Conservation (phyloP, 192 early-diverging fungal species). For the Coemansia sp. region DNA sequence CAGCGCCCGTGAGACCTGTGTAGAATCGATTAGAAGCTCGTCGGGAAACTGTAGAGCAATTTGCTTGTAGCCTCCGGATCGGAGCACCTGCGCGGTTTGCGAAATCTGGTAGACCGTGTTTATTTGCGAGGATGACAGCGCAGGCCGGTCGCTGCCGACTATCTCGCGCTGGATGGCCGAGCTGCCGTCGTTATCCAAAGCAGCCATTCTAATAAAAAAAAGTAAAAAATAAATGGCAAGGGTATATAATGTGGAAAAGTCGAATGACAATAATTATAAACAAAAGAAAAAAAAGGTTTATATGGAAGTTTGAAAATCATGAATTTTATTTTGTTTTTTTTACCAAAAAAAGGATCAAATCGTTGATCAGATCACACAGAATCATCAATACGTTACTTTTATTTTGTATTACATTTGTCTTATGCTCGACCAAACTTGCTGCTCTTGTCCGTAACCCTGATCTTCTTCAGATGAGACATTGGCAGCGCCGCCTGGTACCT, state of each 20-base stretch:
- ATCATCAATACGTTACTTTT: too few species aligned
- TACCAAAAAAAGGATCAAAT: neutral
- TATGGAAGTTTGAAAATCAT: too few species aligned
- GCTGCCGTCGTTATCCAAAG: conserved; percentile 64
- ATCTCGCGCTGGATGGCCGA: conserved; percentile 61
- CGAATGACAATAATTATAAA: too few species aligned
- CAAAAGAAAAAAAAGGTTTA: too few species aligned
- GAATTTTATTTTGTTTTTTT: neutral
- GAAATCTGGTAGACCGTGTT: conserved; percentile 63
- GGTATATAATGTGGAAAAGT: neutral
- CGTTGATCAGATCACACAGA: too few species aligned
- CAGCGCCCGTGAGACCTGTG: conserved; percentile 61
- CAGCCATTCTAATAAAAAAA: conserved; percentile 8
- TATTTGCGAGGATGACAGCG: conserved; percentile 40
- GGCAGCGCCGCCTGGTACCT: too few species aligned
- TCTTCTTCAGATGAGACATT: too few species aligned
- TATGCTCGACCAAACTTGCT: neutral
- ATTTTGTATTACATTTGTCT: too few species aligned
- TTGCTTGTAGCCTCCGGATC: conserved; percentile 46
- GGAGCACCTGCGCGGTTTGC: conserved; percentile 59
- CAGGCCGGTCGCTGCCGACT: conserved; percentile 18
- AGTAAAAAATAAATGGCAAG: neutral
- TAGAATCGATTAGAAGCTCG: conserved; percentile 71
- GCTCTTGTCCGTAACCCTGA: neutral
- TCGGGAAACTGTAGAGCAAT: conserved; percentile 96